Evolutionary conservation across 1,284 basidiomycete species (phyloP), one percentile per base, ranked within the genome.

Genomic region (Boletus semigastroideus): DNA sequence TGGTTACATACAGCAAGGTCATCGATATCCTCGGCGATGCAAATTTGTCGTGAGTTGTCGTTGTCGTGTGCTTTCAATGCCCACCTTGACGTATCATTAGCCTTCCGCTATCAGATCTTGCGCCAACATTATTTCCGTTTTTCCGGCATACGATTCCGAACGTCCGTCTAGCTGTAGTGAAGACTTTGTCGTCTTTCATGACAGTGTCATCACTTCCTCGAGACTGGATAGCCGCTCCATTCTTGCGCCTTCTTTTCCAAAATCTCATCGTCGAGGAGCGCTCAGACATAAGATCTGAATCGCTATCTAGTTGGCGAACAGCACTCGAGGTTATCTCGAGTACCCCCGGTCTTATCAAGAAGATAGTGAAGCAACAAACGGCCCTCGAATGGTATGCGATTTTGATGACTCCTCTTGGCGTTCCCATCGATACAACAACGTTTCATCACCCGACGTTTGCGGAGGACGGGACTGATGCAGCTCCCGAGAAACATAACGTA

Each of bases 61-160:
- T 25, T 25, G 46, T 33, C 14, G 36, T 27, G 30, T 36, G 19
- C 27, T 42, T 56, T 40, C 16, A 17, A n/a, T 54, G 20, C 37
- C 50, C 49, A n/a, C 53, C 6, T 30, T 10, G n/a, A 17, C 34
- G 20, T 52, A 16, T 48, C 5, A n/a, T 20, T 49, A 92, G 90
- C n/a, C 74, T 85, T 54, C 86, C 90, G 7, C 78, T 98, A 33
- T 80, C 85, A 13, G 79, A 78, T 1, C 82, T 98, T 44, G 91
- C 97, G 14, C 90, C 93, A 2, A 91, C 87, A 0, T 76, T 98
- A 16, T 99, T 94, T 72, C 92, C 95, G 3, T 99, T 97, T 78
- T 96, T 99, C 76, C 90, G 97, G 12, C 97, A 99, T 71, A 97
- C 96, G 0, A 99, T 99, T 64, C 75, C 91, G 1, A 89, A 88